Conservation (phyloP, 2,329 filamentous ascomycete species). For the Neofusicoccum sp. region DNA sequence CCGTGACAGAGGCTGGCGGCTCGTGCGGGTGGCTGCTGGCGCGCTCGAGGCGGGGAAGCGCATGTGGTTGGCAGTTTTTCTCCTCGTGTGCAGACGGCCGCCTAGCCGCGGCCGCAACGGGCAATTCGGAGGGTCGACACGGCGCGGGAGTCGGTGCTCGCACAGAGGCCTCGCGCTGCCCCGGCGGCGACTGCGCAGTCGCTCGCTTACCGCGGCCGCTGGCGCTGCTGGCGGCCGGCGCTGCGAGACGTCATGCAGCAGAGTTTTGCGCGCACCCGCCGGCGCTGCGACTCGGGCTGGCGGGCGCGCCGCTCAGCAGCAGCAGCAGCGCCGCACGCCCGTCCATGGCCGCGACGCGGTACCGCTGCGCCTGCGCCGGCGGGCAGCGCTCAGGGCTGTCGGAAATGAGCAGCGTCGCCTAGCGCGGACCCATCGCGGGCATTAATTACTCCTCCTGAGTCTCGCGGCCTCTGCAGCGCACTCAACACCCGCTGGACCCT, state of each 20-base stretch:
- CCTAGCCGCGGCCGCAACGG: neutral
- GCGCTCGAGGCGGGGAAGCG: neutral
- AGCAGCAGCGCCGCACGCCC: neutral
- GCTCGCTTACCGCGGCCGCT: conserved; percentile 5
- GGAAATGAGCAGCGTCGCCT: conserved; percentile 21
- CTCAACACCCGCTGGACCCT: conserved; percentile 14
- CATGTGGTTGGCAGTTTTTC: conserved; percentile 9
- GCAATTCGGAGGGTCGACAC: neutral
- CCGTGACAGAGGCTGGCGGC: neutral
- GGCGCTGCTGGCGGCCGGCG: conserved; percentile 5
- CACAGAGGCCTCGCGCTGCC: neutral
- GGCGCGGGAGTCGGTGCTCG: conserved; percentile 17
- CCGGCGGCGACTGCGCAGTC: neutral
- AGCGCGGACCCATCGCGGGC: conserved; percentile 22
- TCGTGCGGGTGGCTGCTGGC: neutral
- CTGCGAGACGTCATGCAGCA: conserved; percentile 21
- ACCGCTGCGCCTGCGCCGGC: neutral
- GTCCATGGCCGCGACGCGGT: neutral
- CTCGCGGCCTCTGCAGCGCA: neutral
- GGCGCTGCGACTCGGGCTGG: neutral
- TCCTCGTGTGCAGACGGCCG: neutral
- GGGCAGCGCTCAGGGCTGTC: conserved; percentile 1
- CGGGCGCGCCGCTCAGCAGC: neutral
- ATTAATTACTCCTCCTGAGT: conserved; percentile 22
- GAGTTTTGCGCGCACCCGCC: conserved; percentile 11